These are phyloP conservation scores for Xerocomellus chrysenteron DNA, from an alignment of 768 basidiomycete genomes.

Conservation along the genomic window DNA sequence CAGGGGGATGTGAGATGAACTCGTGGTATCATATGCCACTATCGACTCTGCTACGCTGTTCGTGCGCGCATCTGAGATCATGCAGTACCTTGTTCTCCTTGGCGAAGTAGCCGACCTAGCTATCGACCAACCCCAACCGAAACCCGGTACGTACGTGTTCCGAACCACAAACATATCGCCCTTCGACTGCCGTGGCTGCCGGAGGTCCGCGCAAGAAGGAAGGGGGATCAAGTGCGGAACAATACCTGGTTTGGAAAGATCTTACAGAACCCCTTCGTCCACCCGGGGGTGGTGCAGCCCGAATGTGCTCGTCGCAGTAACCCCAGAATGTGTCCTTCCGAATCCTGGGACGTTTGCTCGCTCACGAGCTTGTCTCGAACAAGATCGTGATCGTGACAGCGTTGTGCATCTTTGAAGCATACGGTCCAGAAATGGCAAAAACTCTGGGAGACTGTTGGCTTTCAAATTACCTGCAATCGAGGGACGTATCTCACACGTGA, in stretches of 20 bases:
- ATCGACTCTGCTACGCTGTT: too few relatives aligned
- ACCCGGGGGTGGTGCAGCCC: too few relatives aligned
- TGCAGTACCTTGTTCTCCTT: too few relatives aligned
- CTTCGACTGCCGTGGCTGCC: too few relatives aligned
- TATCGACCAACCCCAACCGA: too few relatives aligned
- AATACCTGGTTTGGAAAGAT: neutral
- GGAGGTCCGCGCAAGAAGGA: neutral
- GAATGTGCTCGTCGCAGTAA: too few relatives aligned
- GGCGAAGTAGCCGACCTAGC: neutral
- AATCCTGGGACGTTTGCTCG: neutral
- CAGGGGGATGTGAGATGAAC: too few relatives aligned
- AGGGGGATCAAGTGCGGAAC: neutral
- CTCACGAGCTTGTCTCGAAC: neutral
- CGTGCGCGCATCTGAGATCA: too few relatives aligned
- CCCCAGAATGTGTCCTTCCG: too few relatives aligned
- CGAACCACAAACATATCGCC: too few relatives aligned
- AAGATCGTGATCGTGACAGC: neutral
- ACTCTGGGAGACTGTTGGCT: neutral
- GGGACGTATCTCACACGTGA: neutral
- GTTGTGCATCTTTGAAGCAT: neutral
- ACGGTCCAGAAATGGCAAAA: neutral
- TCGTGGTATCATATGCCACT: too few relatives aligned
- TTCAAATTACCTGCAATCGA: neutral
- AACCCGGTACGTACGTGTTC: neutral
- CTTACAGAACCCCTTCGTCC: neutral